Conservation (phyloP, 768 basidiomycete genomes). For the Pleurotus pulmonarius region DNA sequence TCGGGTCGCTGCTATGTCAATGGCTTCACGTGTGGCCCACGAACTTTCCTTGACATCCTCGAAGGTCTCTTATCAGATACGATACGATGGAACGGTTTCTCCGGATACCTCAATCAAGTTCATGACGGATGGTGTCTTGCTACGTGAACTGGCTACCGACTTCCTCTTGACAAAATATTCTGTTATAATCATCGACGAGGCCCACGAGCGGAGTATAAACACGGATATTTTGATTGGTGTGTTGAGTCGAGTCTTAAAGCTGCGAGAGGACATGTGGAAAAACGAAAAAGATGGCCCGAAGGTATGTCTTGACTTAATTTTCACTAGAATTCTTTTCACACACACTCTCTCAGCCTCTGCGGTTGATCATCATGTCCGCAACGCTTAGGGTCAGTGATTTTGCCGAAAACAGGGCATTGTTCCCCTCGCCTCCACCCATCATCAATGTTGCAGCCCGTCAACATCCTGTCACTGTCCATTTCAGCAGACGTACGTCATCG, state of each 20-base stretch:
- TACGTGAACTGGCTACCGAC: conserved; percentile 89
- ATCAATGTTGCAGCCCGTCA: conserved; percentile 88
- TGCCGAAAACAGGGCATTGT: conserved; percentile 78
- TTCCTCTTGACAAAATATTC: conserved; percentile 94
- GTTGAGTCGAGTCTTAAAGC: conserved; percentile 85
- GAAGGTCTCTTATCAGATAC: conserved; percentile 92
- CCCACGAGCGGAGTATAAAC: conserved; percentile 97
- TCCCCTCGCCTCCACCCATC: conserved; percentile 82
- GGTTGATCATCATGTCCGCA: conserved; percentile 98
- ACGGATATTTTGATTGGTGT: conserved; percentile 97
- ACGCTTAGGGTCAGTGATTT: conserved; percentile 94
- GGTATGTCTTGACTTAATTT: conserved; percentile 32
- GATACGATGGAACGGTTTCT: conserved; percentile 93
- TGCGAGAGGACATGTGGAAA: conserved; percentile 89
- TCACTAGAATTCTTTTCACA: neutral
- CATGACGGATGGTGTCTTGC: conserved; percentile 97
- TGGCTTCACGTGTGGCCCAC: conserved; percentile 89
- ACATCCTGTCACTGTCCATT: conserved; percentile 93
- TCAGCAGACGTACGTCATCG: conserved; percentile 77
- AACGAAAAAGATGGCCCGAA: conserved; percentile 68
- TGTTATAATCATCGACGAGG: conserved; percentile 95
- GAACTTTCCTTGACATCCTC: conserved; percentile 85
- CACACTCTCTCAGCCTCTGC: conserved; percentile 56
- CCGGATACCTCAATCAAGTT: conserved; percentile 93
- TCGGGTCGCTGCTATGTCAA: conserved; percentile 95